Evolutionary conservation across 305 asterid species (phyloP).

Genomic region (Fraxinus nigra): DNA sequence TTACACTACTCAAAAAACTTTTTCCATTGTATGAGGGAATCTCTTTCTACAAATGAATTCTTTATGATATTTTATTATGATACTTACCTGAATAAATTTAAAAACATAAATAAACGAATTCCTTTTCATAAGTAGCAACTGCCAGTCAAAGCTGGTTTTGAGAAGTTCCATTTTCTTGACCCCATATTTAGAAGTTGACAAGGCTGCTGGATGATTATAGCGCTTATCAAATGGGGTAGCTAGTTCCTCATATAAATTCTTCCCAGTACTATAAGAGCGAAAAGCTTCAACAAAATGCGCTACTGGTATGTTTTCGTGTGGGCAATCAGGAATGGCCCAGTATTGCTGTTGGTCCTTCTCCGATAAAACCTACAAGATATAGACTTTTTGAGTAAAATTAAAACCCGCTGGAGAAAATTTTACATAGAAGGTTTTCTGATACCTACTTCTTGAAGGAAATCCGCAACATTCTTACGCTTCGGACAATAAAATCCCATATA

Average conservation of each 20-base stretch:
- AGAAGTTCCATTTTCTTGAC: constrained; percentile 71
- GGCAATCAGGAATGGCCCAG: constrained; percentile 68
- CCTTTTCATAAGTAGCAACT: constrained; percentile 83
- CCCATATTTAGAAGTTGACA: constrained; percentile 73
- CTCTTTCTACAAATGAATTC: not conserved
- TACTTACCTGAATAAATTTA: constrained; percentile 81
- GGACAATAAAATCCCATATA: constrained; percentile 83
- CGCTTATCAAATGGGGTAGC: constrained; percentile 68
- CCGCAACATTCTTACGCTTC: constrained; percentile 84
- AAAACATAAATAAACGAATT: constrained; percentile 79
- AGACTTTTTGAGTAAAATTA: constrained; percentile 25
- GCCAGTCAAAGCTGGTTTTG: constrained; percentile 75
- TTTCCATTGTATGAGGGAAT: constrained; percentile 1
- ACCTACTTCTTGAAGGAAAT: constrained; percentile 93
- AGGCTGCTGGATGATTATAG: constrained; percentile 86
- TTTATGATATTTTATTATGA: constrained; percentile 9
- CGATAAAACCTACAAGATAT: constrained; percentile 61
- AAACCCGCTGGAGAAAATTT: constrained; percentile 7
- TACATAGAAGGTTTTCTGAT: constrained; percentile 13
- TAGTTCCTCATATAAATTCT: constrained; percentile 57
- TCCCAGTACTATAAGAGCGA: constrained; percentile 57
- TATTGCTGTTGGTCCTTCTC: constrained; percentile 91
- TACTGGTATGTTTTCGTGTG: constrained; percentile 63
- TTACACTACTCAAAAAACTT: constrained; percentile 9
- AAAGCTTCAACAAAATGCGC: constrained; percentile 71